Evolutionary conservation across 371 early-diverging fungal species (phyloP).

Genomic region (Catenaria anguillulae): DNA sequence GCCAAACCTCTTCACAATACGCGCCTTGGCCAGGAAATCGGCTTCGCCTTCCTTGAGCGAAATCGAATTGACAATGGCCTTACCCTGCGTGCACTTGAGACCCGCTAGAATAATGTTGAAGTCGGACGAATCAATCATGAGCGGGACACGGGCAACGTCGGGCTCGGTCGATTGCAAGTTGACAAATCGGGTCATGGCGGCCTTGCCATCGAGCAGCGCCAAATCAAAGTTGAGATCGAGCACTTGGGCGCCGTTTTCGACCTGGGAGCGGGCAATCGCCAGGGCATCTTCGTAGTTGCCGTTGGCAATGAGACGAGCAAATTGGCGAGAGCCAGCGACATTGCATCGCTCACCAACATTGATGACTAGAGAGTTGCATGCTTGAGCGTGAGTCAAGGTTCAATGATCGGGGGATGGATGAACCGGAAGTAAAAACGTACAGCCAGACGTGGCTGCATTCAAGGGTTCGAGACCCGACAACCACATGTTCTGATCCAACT

Average conservation of each 20-base stretch:
- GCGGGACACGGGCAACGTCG: conserved; percentile 65
- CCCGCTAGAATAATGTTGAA: conserved; percentile 92
- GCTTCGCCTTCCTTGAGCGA: conserved; percentile 85
- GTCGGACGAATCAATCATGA: conserved; percentile 91
- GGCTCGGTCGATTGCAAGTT: conserved; percentile 90
- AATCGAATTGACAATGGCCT: conserved; percentile 91
- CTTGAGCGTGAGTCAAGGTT: too few relatives aligned
- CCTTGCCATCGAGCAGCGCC: conserved; percentile 80
- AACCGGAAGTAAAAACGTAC: too few relatives aligned
- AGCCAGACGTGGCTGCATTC: too few relatives aligned
- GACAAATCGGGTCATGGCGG: conserved; percentile 78
- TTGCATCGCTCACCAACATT: conserved; percentile 93
- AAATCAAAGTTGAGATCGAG: conserved; percentile 92
- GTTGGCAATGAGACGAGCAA: conserved; percentile 76
- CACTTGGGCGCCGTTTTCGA: conserved; percentile 84
- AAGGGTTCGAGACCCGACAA: conserved; percentile 76
- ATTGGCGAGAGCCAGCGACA: conserved; percentile 83
- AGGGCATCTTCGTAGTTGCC: conserved; percentile 81
- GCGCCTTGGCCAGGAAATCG: conserved; percentile 77
- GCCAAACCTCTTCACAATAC: conserved; percentile 69
- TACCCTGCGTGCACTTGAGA: conserved; percentile 84
- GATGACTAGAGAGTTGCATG: conserved; percentile 61
- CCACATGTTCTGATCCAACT: conserved; percentile 33
- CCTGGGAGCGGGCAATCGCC: conserved; percentile 79
- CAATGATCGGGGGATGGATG: too few relatives aligned